Base-by-base conservation (phyloP, 805 yeast genomes). In the Kluyveromyces nonfermentans region DNA sequence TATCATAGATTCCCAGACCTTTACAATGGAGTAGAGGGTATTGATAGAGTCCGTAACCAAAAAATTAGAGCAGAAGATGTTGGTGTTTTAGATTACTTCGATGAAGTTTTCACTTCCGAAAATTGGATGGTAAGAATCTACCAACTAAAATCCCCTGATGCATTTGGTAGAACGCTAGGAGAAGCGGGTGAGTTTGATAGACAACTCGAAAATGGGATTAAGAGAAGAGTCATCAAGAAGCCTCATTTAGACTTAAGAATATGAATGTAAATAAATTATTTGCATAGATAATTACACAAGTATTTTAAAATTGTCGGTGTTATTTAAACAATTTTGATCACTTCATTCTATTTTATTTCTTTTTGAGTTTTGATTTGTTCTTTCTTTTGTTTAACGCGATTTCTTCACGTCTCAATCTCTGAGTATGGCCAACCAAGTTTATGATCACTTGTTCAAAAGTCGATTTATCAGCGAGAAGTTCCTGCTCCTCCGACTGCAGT, bases 91-190 rank as follows among this genome's bases (percentile, higher is more conserved):
- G 82, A 82, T 59, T 81, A 81, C 42, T 72, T 90, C 34, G 97
- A 93, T 56, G 98, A 93, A 71, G 98, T 82, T 0, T 93, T 82
- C 69, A 93, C 98, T 1, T 74, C 90, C 38, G 95, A 88, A 61
- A 94, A 93, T 72, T 94, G 97, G 97, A 75, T 93, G 54, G 97
- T 93, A 16, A 79, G 98, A 68, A 77, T 93, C 48, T 93, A 86
- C 70, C 85, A 87, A 72, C 85, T 93, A 53, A 93, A 88, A 67
- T 90, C 87, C 48, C 72, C 75, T 46, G 98, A 93, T 64, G 78
- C 77, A 48, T 77, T 85, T 52, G 98, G 97, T 40, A 79, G 99
- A 64, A 81, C 78, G 52, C 68, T 82, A 52, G 68, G 69, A 34
- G 70, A 72, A n/a, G 79, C 79, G 34, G 74, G 81, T 28, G 68